Base-by-base conservation (phyloP, 108 stramenopile genomes). In the Fistulifera pelliculosa region DNA sequence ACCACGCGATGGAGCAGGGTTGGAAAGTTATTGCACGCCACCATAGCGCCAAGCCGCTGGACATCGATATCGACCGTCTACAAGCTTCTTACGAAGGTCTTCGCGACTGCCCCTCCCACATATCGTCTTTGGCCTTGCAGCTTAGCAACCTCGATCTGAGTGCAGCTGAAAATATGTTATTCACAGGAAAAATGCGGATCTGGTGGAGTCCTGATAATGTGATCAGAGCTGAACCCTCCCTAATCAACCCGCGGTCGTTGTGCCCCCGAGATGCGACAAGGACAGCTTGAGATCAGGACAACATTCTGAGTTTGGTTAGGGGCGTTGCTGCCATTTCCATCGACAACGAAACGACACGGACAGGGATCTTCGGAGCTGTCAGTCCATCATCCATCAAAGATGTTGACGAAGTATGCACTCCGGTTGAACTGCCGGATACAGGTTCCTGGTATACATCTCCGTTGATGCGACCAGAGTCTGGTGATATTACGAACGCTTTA, bases 211-310 rank as follows among this genome's bases (percentile, higher is more conserved):
- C 31, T 35, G 6, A 8, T 3, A 35, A 6, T 0, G 62, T 51
- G 19, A 62, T n/a, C 26, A 59, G 50, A 13, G 68, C 69, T 35
- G 54, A 70, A 17, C 74, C 58, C 0, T 69, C 73, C 31, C 73
- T 69, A 23, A 48, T 89, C 54, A 79, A 84, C 15, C 81, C 85
- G 60, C 1, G 70, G 31, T 8, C 31, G 8, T 8, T 3, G 6
- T 3, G 6, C 3, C 6, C 31, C 31, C 31, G 31, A 3, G 64
- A 27, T 89, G 80, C 48, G 52, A 49, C 15, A 85, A 87, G 50
- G 87, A 79, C 38, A 76, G 74, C 61, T 79, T 72, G 47, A 87
- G 81, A 81, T 55, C 27, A 73, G 73, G 38, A 72, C 81, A 70
- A 74, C 74, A 17, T 43, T 80, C 19, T 75, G 64, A 1, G 62